phyloP scores from a whole-genome alignment of 306 rosid genomes.

The Hippophae gyantsensis region DNA sequence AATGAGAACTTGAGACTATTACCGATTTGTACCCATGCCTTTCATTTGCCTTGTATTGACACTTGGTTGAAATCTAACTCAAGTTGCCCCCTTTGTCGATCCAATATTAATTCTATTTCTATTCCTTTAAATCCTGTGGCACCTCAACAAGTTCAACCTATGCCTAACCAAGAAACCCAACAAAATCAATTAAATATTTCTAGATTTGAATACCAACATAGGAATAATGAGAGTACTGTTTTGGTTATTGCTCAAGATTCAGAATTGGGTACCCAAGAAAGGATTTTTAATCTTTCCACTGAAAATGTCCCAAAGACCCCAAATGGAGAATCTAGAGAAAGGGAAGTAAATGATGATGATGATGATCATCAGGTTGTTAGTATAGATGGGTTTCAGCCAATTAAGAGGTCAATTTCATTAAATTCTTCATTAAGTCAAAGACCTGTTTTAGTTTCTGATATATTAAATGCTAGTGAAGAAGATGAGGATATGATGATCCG shows the following conservation, averaged over 20 bases:
- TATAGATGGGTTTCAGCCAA: neutral
- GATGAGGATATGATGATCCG: constrained; percentile 19
- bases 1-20: constrained; percentile 51
- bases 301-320: constrained; percentile 16
- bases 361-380: too few species aligned
- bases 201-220: constrained; percentile 33
- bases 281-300: constrained; percentile 3
- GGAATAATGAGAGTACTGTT: constrained; percentile 19
- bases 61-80: constrained; percentile 65
- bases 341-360: neutral
- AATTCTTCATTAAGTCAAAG: constrained; percentile 20
- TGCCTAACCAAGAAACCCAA: constrained; percentile 12
- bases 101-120: constrained; percentile 13
- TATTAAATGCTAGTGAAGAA: constrained; percentile 20
- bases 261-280: constrained; percentile 8
- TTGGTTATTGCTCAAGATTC: constrained; percentile 30
- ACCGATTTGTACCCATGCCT: constrained; percentile 72
- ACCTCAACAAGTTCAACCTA: constrained; percentile 1
- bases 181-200: constrained; percentile 11
- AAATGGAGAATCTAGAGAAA: constrained; percentile 3
- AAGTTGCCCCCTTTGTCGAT: constrained; percentile 67
- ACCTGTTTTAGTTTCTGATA: constrained; percentile 32
- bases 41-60: constrained; percentile 77
- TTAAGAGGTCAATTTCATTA: constrained; percentile 27
- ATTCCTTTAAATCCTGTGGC: neutral